Evolutionary conservation across 768 basidiomycete species (phyloP), one percentile per base, ranked within the genome.

Genomic region (Russula brevipes): DNA sequence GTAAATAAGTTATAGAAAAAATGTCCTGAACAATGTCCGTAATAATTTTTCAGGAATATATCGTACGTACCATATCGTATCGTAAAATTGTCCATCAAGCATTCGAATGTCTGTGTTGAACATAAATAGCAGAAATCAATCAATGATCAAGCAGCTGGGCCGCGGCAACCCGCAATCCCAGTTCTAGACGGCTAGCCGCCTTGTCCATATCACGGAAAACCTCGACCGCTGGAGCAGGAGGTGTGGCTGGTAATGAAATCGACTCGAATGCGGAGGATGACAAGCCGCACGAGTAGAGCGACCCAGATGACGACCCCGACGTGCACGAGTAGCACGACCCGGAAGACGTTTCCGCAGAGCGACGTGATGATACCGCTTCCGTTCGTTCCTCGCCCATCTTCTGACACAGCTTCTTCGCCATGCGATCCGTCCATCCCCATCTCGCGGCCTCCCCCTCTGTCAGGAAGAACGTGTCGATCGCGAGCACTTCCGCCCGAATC

Each of bases 381-480:
- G 12, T n/a, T 14, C 33, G 36, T 17, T 50, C 2, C 12, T 33
- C 45, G 2, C 8, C 33, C 41, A 59, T 16, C 41, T 59, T 64
- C 24, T 33, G n/a, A 33, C 6, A 3, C 46, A 44, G 10, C 17
- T 35, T 50, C 30, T 57, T 39, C 24, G 38, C 45, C 3, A 63
- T 4, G 2, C 61, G 51, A 2, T 52, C 50, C 12, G 5, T 14
- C 61, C 61, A 63, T n/a, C 61, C 61, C 3, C 33, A 57, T 2
- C 6, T 8, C 4, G 9, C 36, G 0, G 51, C 56, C 67, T 85
- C 83, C 44, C 76, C 75, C 30, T 81, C 78, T 33, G 77, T 75
- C 76, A 83, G 77, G 70, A 83, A 87, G 77, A 92, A 87, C 4
- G 82, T 80, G 36, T 82, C 79, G 35, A 88, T 75, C 9, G 73